These are phyloP conservation scores for Candida ficus DNA, from an alignment of 805 yeast species.

Conservation along the genomic window DNA sequence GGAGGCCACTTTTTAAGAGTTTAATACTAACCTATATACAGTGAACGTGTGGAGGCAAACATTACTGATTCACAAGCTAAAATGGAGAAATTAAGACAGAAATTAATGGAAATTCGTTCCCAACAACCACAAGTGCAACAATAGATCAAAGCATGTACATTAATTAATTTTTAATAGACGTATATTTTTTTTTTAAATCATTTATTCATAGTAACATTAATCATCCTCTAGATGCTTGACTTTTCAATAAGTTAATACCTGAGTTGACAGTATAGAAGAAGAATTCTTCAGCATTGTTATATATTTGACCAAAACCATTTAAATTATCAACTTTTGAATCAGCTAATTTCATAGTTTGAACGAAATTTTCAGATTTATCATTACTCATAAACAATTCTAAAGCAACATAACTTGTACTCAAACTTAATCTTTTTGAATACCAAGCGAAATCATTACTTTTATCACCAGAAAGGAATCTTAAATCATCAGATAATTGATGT, in stretches of 20 bases:
- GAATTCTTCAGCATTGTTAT: constrained; percentile 73
- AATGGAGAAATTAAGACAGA: constrained; percentile 56
- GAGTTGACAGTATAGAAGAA: constrained; percentile 57
- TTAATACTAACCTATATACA: constrained; percentile 10
- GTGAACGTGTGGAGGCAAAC: constrained; percentile 63
- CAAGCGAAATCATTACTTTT: constrained; percentile 77
- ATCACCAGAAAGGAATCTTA: constrained; percentile 77
- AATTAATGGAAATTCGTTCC: constrained; percentile 43
- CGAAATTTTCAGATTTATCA: constrained; percentile 54
- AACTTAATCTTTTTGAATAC: constrained; percentile 80
- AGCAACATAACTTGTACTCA: constrained; percentile 66
- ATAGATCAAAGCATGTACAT: too few species aligned
- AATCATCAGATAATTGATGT: constrained; percentile 74
- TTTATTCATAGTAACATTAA: background rate
- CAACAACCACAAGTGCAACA: constrained; percentile 9
- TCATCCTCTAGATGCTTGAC: constrained; percentile 62
- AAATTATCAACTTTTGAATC: constrained; percentile 51
- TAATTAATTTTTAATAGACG: background rate
- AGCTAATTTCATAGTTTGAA: constrained; percentile 60
- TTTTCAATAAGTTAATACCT: constrained; percentile 56
- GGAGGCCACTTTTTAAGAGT: background rate
- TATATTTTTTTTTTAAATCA: background rate
- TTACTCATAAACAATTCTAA: constrained; percentile 77
- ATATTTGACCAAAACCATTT: constrained; percentile 51
- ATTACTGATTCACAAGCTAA: constrained; percentile 50